These are phyloP conservation scores for Aspergillus sclerotioniger DNA, from an alignment of 495 filamentous ascomycete species.

Conservation along the genomic window DNA sequence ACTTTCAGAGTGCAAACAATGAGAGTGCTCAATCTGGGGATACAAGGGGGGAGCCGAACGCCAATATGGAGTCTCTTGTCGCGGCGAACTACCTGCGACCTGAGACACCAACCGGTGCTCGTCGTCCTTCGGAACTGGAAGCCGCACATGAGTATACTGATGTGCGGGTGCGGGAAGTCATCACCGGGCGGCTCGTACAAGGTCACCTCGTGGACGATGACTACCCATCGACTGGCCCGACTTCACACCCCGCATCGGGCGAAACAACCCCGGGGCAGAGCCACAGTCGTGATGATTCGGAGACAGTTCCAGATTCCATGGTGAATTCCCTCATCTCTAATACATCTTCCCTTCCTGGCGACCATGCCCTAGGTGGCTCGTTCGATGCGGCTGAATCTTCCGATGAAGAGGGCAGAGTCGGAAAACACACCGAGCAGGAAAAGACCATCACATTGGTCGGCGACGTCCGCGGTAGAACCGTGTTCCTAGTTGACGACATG, in stretches of 20 bases:
- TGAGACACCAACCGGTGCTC: conserved; percentile 37
- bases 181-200: conserved; percentile 87
- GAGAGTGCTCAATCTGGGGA: conserved; percentile 16
- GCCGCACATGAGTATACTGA: conserved; percentile 73
- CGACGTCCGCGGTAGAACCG: conserved; percentile 79
- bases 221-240: conserved; percentile 66
- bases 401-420: conserved; percentile 82
- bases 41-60: conserved; percentile 4
- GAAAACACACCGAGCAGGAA: conserved; percentile 69
- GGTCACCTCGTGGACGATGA: conserved; percentile 96
- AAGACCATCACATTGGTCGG: conserved; percentile 95
- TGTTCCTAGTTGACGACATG: conserved; percentile 97
- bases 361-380: conserved; percentile 76
- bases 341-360: conserved; percentile 48
- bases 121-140: conserved; percentile 46
- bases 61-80: conserved; percentile 10
- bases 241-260: conserved; percentile 61
- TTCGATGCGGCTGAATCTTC: conserved; percentile 74
- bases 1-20: conserved; percentile 23
- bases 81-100: conserved; percentile 26
- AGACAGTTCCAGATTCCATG: conserved; percentile 60
- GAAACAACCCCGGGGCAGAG: conserved; percentile 40
- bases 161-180: conserved; percentile 82
- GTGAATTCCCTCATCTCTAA: conserved; percentile 63
- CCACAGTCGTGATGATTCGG: conserved; percentile 37